Base-by-base conservation (phyloP, 2,329 filamentous ascomycete genomes). In the Nemania abortiva region DNA sequence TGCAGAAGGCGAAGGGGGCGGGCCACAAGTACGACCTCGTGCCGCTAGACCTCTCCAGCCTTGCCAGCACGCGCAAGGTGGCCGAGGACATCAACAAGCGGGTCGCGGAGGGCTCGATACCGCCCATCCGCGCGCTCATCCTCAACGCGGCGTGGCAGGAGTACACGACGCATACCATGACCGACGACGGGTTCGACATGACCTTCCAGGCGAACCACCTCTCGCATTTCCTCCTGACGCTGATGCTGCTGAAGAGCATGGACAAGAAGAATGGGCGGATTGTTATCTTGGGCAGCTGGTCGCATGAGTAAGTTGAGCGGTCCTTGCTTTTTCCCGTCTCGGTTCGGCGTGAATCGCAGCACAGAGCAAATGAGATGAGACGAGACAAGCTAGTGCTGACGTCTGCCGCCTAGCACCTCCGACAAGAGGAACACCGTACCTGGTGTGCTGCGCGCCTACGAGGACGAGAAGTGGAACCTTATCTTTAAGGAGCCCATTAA, bases 141-240 rank as follows among this genome's bases (percentile, higher is more conserved):
- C 63, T 74, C 29, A 73, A 70, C 27, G 76, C 76, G 0, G 76
- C 65, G 0, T 75, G 65, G 63, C 66, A 77, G 56, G 75, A 78
- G 34, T 73, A 70, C 31, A 64, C 58, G 2, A 74, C 65, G 1
- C 77, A 79, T 39, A 75, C 73, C 2, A 77, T 74, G 45, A 79
- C 77, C 2, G 69, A 74, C 1, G 78, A 81, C 50, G 79, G 78
- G 1, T 77, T 78, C 45, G 80, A 81, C 52, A 76, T 73, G 58
- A 75, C 75, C 3, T 81, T 80, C 54, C 72, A 75, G 55, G 69
- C 70, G 15, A 81, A 80, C 62, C 80, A 80, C 61, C 74, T 82
- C 1, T 70, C 70, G 0, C 77, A 80, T 56, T 81, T 75, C 63
- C 71, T 81, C 3, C 69, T 81, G 11, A 77, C 76, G 7, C 39